Evolutionary conservation across 2,329 filamentous ascomycete species (phyloP), one percentile per base, ranked within the genome.

Genomic region (Domatiomyces catenatus): DNA sequence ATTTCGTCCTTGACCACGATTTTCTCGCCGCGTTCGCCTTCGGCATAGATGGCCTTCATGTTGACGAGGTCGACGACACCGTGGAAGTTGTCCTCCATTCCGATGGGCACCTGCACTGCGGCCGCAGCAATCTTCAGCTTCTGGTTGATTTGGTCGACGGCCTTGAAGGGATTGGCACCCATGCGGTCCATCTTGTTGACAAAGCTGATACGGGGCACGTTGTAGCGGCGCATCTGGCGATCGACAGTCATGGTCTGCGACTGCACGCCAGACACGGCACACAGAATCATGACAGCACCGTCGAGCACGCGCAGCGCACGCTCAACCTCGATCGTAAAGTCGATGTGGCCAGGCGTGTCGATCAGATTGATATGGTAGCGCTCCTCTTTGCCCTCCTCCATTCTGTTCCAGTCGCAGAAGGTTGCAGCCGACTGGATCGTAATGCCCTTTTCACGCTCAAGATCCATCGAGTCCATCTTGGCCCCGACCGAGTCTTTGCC

Each of bases 141-240:
- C 62, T 82, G 79, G 72, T 94, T 95, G 75, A 98, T 96, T 71
- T 95, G 89, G 42, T 98, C 90, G 51, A 98, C 81, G 7, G 88
- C 89, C 71, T 94, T 95, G 80, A 89, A 98, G 7, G 92, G 92
- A 66, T 98, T 96, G 57, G 92, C 86, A 53, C 92, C 92, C 84
- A 95, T 95, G 58, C 92, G 84, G 65, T 98, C 92, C 90, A 98
- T 96, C 76, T 98, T 98, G 75, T 98, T 98, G 66, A 98, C 81
- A 64, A 98, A 98, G 50, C 86, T 94, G 66, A 98, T 82, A 61
- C 92, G 79, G 54, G 92, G 92, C 56, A 98, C 83, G 64, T 96
- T 90, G 75, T 98, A 98, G 60, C 92, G 82, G 73, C 88, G 86
- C 92, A 98, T 98, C 73, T 98, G 92, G 60, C 92, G 80, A 68